Base-by-base conservation (phyloP, 352 stramenopile genomes). In the Phytophthora agathidicida region DNA sequence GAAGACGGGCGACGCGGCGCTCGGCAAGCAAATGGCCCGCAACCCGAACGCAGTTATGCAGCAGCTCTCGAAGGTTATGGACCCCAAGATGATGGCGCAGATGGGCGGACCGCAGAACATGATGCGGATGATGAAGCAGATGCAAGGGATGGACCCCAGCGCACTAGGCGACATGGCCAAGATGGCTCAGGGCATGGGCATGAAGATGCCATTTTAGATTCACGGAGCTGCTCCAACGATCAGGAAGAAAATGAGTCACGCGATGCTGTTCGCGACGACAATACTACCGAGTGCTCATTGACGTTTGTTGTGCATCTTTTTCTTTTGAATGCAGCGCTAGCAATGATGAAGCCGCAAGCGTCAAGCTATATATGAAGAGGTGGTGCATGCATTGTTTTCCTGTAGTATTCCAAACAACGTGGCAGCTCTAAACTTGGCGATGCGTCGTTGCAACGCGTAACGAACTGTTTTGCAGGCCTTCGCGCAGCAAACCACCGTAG, bases 11-110 rank as follows among this genome's bases (percentile, higher is more conserved):
- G 91, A 96, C 24, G 88, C 90, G 3, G 81, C 85, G 13, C 71
- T 96, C 6, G 89, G 91, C 63, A 94, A 98, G 68, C 90, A 98
- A 60, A 98, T 99, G 91, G 69, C 90, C 44, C 93, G 96, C 41
- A 99, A 99, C 75, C 97, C 97, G 33, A 94, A 98, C 44, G 82
- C 91, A 3, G 89, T 99, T 36, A 98, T 98, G 88, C 93, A 98
- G 77, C 95, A 98, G 65, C 75, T 99, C 13, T 96, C 96, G 47
- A 97, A 97, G 68, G 85, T 92, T 10, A 96, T 98, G 79, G 91
- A 97, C 59, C 88, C 86, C 23, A 91, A 96, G 73, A 97, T 98
- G 93, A 89, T 97, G 79, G 76, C 73, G 62, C 75, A 95, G 38
- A 91, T 96, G 76, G 80, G 81, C 35, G 81, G 84, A 0, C 68